Evolutionary conservation across 1,139 yeast species (phyloP), one percentile per base, ranked within the genome.

Genomic region (Protomyces inundatus): DNA sequence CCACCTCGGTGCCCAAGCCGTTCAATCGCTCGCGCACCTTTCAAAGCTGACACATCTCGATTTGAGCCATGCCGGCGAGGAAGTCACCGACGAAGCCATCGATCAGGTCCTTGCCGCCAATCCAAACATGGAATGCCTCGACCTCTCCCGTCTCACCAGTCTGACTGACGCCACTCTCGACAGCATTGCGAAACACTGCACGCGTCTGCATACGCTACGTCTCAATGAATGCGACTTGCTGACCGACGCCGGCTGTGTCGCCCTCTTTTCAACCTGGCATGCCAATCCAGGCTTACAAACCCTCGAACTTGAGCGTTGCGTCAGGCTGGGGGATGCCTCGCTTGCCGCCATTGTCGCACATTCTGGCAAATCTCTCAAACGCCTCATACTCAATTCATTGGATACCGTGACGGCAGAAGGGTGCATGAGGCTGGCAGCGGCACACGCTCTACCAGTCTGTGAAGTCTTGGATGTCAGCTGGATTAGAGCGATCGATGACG

Each of bases 191-290:
- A 61, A 82, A 86, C 3, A 79, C 81, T 16, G 80, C 85, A 48
- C 93, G n/a, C 78, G 84, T 1, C 74, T 93, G 55, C 79, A 77
- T 53, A 75, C 80, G 0, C 76, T 93, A 50, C 79, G 80, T 36
- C 76, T 93, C 12, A 89, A 86, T 71, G 95, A 95, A 0, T 89
- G 96, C 70, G 73, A 85, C 0, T 83, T 78, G 5, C 76, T 93
- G 45, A 86, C 96, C 0, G 96, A 90, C 68, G 85, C 81, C 30
- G 91, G 90, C 0, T 73, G 90, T 65, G 77, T 80, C 0, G 76
- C 77, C 9, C 78, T 90, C 12, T 86, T 90, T 70, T 73, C 76
- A 3, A 77, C 79, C 14, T 84, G 84, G 79, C 75, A 78, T 36
- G 77, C 77, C 66, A 84, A 81, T 69, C 81, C 81, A 51, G 90